Base-by-base conservation (phyloP, 768 basidiomycete genomes). In the Kwoniella botswanensis region DNA sequence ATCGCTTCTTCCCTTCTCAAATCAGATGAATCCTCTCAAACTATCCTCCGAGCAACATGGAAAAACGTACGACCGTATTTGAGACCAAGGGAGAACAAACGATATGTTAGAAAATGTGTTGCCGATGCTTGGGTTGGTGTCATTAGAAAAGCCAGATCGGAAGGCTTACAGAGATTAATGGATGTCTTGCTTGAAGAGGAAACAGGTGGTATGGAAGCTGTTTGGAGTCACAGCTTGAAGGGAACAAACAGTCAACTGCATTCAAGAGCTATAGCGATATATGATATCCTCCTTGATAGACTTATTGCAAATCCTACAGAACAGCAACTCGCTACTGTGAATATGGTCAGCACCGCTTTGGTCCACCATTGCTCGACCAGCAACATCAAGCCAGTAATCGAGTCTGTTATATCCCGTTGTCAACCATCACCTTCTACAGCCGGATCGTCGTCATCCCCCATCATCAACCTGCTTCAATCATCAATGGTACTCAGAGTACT, bases 71-170 rank as follows among this genome's bases (percentile, higher is more conserved):
- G 59, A 15, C 78, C 79, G 11, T 82, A 81, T 68, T 71, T 84
- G 41, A 53, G 67, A 2, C 70, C 75, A 26, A 64, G 61, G 64
- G 72, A 75, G 50, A 74, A 79, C 71, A 76, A 82, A 76, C 63
- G 62, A 68, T 74, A 79, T 56, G 75, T 83, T 22, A 65, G 82
- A 22, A 79, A 73, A 57, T 83, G 82, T 63, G 87, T 92, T 11
- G 91, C 93, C 0, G 93, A 97, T 78, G 92, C 93, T 3, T 97
- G 93, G 95, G 92, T 90, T 0, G 88, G 88, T 0, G 87, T 91
- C 0, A 77, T 96, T 54, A 86, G 94, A 60, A 87, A 92, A 74
- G 84, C 94, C 63, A 92, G 92, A 81, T 83, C 85, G 1, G 86
- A 87, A 13, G 86, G 86, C 9, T 85, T 91, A 41, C 88, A 88